Evolutionary conservation across 2,329 filamentous ascomycete species (phyloP).

Genomic region (Colletotrichum limetticola): DNA sequence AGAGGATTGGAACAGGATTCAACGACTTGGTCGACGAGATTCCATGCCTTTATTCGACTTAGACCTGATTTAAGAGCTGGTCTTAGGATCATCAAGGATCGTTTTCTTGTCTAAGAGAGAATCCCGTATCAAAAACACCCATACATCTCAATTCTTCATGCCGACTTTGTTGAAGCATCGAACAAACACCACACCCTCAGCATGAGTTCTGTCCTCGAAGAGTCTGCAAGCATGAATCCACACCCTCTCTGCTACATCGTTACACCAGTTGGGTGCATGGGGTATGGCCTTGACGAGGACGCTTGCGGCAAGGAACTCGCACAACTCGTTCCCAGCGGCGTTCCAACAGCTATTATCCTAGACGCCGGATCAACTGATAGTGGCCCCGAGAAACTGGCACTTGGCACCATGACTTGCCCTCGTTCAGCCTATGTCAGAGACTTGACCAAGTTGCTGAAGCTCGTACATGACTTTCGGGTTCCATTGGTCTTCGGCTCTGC

Average conservation of each 20-base stretch:
- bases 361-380: constrained; percentile 50
- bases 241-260: constrained; percentile 50
- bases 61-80: too few relatives aligned
- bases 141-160: too few relatives aligned
- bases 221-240: too few relatives aligned
- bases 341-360: constrained; percentile 48
- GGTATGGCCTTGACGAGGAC: constrained; percentile 56
- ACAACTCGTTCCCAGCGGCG: constrained; percentile 39
- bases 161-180: not conserved
- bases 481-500: constrained; percentile 56
- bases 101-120: too few relatives aligned
- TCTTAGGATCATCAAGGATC: too few relatives aligned
- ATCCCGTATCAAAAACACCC: not conserved
- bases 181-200: not conserved
- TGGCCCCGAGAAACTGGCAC: constrained; percentile 53
- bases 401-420: constrained; percentile 52
- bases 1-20: too few relatives aligned
- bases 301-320: constrained; percentile 41
- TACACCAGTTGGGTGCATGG: constrained; percentile 60
- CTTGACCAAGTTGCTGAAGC: constrained; percentile 49
- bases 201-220: too few relatives aligned
- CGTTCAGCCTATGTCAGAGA: constrained; percentile 54
- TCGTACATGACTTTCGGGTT: constrained; percentile 46
- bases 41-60: too few relatives aligned
- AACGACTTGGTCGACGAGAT: too few relatives aligned